Evolutionary conservation across 192 early-diverging fungal genomes (phyloP), one percentile per base, ranked within the genome.

Genomic region (Backusella luteola): DNA sequence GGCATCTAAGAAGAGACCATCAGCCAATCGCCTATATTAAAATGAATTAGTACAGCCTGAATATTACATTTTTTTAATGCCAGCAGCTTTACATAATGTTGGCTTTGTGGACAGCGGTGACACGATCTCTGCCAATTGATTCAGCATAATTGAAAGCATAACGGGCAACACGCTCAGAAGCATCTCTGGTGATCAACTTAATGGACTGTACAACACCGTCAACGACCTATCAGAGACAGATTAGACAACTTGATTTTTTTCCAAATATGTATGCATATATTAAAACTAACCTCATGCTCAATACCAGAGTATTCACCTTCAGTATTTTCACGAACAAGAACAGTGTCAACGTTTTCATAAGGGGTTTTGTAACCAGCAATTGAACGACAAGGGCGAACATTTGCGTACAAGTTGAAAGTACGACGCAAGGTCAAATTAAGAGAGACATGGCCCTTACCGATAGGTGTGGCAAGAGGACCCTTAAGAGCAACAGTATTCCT

Each of bases 241-340:
- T 49, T 34, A 68, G 34, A 67, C 9, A 67, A 32, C n/a, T 46
- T 46, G 2, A 36, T 70, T 4, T 70, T 42, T 36, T 2, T 9
- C 17, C n/a, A 23, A 15, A 56, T n/a, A 32, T 56, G 35, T 42
- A 36, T 41, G 8, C 7, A 49, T 26, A 17, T 44, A 42, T 35
- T 67, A 46, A 52, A 34, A 35, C 35, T 46, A 68, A 67, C 74
- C 81, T 89, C 90, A 87, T 98, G 96, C 88, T 99, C 97, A 79
- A 99, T 97, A 46, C 97, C 97, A 81, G 95, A 96, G 89, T 99
- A 99, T 87, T 99, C 97, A 74, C 97, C 97, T 87, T 99, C 97
- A n/a, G 97, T 99, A 91, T 99, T 99, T 84, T 99, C 97, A 81
- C 97, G 94, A 83, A 99, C 98, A 76, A 99, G 87, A 52, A 99